Conservation (phyloP, 805 yeast species). For the Ogataea henricii region DNA sequence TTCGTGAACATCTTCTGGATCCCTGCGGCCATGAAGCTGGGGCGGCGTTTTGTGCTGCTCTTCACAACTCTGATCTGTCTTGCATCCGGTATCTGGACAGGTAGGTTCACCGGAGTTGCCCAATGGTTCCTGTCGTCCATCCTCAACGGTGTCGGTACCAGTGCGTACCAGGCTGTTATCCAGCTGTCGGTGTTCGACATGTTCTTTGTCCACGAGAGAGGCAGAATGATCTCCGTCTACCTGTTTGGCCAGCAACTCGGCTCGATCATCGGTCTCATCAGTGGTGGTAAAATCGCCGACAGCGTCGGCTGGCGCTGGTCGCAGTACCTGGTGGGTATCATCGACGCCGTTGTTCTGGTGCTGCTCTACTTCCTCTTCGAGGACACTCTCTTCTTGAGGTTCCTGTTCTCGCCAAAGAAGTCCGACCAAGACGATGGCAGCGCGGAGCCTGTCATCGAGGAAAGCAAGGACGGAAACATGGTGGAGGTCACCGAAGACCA, state of each 20-base stretch:
- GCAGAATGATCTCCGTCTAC: slow-evolving; percentile 26
- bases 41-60: slow-evolving; percentile 18
- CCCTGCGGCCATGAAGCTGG: slow-evolving; percentile 20
- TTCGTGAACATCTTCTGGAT: slow-evolving; percentile 22
- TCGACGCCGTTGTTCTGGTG: slow-evolving; percentile 16
- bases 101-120: slow-evolving; percentile 16
- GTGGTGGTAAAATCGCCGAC: slow-evolving; percentile 27
- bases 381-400: slow-evolving; percentile 22
- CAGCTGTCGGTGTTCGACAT: slow-evolving; percentile 25
- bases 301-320: slow-evolving; percentile 31
- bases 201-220: slow-evolving; percentile 28
- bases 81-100: slow-evolving; percentile 16
- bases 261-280: slow-evolving; percentile 22
- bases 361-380: slow-evolving; percentile 21
- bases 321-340: slow-evolving; percentile 23
- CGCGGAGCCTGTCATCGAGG: background rate
- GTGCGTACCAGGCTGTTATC: slow-evolving; percentile 23
- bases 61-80: slow-evolving; percentile 13
- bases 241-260: slow-evolving; percentile 27
- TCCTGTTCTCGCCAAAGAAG: slow-evolving; percentile 5
- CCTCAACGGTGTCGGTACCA: slow-evolving; percentile 18
- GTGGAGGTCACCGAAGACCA: background rate
- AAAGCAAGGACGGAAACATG: background rate
- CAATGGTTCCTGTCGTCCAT: slow-evolving; percentile 16
- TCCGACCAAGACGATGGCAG: background rate